phyloP scores from a whole-genome alignment of 2,329 filamentous ascomycete species.

The Leptographium galeiforme region DNA sequence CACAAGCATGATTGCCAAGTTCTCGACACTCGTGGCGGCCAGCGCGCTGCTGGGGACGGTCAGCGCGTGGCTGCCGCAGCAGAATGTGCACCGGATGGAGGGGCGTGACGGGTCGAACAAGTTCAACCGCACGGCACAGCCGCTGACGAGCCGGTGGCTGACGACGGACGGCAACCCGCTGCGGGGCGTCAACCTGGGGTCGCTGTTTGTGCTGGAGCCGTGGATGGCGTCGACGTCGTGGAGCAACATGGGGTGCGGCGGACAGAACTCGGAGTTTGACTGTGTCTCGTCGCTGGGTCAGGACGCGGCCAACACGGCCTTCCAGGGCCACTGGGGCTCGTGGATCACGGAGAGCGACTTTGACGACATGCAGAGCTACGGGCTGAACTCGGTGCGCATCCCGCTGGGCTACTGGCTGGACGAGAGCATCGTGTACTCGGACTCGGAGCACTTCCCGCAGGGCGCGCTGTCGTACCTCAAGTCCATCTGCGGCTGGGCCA shows the following conservation, averaged over 20 bases:
- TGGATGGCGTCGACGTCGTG: constrained; percentile 36
- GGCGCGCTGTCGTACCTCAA: constrained; percentile 33
- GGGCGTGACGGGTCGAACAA: constrained; percentile 7
- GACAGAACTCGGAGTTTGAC: constrained; percentile 36
- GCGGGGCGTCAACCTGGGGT: constrained; percentile 41
- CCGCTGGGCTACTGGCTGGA: constrained; percentile 43
- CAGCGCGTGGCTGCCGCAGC: constrained; percentile 7
- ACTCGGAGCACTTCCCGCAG: constrained; percentile 36
- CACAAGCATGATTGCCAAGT: neutral
- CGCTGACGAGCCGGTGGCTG: constrained; percentile 4
- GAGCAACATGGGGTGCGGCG: constrained; percentile 32
- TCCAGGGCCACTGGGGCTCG: constrained; percentile 34
- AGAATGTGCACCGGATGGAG: constrained; percentile 7
- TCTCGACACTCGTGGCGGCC: neutral
- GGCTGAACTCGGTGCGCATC: constrained; percentile 39
- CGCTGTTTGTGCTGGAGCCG: constrained; percentile 37
- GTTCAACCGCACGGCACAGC: constrained; percentile 6
- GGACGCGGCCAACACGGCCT: constrained; percentile 28
- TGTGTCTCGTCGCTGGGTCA: constrained; percentile 36
- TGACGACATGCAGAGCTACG: constrained; percentile 31
- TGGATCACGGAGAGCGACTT: constrained; percentile 38
- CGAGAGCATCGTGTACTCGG: constrained; percentile 31
- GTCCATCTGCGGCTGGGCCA: constrained; percentile 32
- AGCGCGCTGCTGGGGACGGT: constrained; percentile 1
- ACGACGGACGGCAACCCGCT: constrained; percentile 13